Percentiles rank a stretch among this genome's conserved stretches.
Conservation (phyloP, 2,329 filamentous ascomycete species). For the Cryphonectria japonica region DNA sequence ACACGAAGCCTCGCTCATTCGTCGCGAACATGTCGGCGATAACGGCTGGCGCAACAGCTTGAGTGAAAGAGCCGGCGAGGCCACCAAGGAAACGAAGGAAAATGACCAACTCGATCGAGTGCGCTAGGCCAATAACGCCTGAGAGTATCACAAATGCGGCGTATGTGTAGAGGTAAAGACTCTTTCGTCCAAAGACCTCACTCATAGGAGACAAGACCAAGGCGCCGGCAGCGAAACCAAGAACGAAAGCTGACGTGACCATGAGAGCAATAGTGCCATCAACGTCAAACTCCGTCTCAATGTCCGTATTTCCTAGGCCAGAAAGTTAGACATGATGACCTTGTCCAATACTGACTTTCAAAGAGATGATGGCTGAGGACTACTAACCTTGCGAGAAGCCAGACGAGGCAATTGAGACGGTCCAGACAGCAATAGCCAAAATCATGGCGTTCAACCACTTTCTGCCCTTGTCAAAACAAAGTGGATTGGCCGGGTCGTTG, state of each 20-base stretch:
- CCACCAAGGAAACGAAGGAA: conserved; percentile 68
- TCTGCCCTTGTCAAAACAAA: conserved; percentile 42
- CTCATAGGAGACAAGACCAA: conserved; percentile 31
- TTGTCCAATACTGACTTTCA: neutral
- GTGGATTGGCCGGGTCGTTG: conserved; percentile 49
- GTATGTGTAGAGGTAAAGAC: conserved; percentile 62
- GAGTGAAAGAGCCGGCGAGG: conserved; percentile 62
- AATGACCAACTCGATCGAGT: conserved; percentile 62
- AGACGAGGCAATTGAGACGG: conserved; percentile 47
- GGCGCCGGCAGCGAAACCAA: conserved; percentile 32
- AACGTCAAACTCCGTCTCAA: conserved; percentile 44
- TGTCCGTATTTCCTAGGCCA: conserved; percentile 40
- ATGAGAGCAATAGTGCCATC: conserved; percentile 45
- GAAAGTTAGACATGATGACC: conserved; percentile 1
- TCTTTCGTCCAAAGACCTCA: conserved; percentile 63
- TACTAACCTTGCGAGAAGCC: conserved; percentile 39
- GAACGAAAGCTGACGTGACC: conserved; percentile 35
- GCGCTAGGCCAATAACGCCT: conserved; percentile 59
- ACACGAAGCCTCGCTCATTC: conserved; percentile 58
- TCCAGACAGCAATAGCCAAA: conserved; percentile 46
- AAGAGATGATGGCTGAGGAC: conserved; percentile 29
- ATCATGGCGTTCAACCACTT: conserved; percentile 46
- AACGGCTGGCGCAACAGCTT: conserved; percentile 65
- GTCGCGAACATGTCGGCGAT: conserved; percentile 64
- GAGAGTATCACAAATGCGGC: conserved; percentile 62